These are phyloP conservation scores for Suillus americanus DNA, from an alignment of 768 basidiomycete genomes.

Conservation along the genomic window DNA sequence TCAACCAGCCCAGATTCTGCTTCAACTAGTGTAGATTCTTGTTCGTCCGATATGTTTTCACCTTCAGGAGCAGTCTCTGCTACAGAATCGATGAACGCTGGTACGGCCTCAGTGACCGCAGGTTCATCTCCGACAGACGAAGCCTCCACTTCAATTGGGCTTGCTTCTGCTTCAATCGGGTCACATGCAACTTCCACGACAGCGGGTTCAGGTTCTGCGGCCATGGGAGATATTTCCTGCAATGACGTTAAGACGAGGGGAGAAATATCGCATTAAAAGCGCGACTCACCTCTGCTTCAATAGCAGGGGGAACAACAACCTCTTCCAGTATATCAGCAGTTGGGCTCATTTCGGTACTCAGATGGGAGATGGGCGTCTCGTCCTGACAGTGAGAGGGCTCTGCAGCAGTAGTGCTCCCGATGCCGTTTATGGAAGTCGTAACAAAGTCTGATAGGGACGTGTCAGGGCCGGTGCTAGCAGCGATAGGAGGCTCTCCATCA, in stretches of 20 bases:
- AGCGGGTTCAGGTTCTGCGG: neutral
- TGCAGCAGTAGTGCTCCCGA: constrained; percentile 5
- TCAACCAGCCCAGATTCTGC: too few species aligned
- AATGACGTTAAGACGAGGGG: neutral
- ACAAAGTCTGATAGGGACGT: neutral
- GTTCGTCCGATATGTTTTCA: neutral
- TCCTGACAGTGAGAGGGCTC: neutral
- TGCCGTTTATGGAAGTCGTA: constrained; percentile 6
- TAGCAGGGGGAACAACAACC: neutral
- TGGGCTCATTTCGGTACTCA: neutral
- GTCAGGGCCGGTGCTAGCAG: neutral
- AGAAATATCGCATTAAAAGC: neutral
- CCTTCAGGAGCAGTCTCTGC: neutral
- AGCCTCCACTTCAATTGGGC: neutral
- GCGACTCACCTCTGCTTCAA: constrained; percentile 1
- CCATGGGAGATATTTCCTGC: neutral
- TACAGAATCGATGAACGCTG: neutral
- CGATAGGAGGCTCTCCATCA: constrained; percentile 2
- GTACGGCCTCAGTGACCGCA: neutral
- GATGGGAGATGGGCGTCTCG: constrained; percentile 1
- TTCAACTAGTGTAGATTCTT: neutral
- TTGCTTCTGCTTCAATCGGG: neutral
- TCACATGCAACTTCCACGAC: constrained; percentile 7
- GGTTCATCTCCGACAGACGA: neutral
- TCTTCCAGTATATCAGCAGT: neutral